phyloP scores from a whole-genome alignment of 352 stramenopile species.

The Phytophthora pluvialis region DNA sequence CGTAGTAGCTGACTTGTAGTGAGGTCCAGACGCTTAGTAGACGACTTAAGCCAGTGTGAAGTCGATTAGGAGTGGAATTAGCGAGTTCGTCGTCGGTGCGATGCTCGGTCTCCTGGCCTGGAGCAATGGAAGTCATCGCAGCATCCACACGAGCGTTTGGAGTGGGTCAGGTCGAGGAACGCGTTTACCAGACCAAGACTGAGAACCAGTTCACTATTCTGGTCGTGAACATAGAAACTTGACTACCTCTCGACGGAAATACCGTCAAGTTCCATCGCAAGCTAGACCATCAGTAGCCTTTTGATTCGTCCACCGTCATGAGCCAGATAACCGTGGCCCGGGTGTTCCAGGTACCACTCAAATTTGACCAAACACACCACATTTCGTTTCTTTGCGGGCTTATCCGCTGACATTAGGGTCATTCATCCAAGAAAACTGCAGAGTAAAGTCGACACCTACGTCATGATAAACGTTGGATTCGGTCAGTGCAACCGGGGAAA shows the following conservation, averaged over 20 bases:
- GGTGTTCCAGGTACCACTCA: too few relatives aligned
- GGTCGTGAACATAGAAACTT: too few relatives aligned
- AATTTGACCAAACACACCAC: too few relatives aligned
- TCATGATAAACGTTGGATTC: neutral
- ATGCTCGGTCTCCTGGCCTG: neutral
- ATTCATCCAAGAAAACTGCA: conserved; percentile 16
- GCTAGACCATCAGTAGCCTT: too few relatives aligned
- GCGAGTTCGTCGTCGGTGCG: neutral
- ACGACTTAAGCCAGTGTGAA: neutral
- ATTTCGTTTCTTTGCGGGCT: too few relatives aligned
- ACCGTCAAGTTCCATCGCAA: neutral
- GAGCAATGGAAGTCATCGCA: neutral
- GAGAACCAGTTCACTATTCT: neutral
- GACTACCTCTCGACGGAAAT: neutral
- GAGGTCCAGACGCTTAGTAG: conserved; percentile 16
- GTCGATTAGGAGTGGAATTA: neutral
- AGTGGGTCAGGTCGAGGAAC: too few relatives aligned
- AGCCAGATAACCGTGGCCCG: neutral
- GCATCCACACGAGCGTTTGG: too few relatives aligned
- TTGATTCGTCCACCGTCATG: too few relatives aligned
- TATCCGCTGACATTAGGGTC: neutral
- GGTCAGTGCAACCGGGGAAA: neutral
- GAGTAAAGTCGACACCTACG: conserved; percentile 24
- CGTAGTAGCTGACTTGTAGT: conserved; percentile 25
- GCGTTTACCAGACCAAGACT: neutral